Evolutionary conservation across 768 basidiomycete genomes (phyloP), one percentile per base, ranked within the genome.

Genomic region (Termitomyces eurrhizus): DNA sequence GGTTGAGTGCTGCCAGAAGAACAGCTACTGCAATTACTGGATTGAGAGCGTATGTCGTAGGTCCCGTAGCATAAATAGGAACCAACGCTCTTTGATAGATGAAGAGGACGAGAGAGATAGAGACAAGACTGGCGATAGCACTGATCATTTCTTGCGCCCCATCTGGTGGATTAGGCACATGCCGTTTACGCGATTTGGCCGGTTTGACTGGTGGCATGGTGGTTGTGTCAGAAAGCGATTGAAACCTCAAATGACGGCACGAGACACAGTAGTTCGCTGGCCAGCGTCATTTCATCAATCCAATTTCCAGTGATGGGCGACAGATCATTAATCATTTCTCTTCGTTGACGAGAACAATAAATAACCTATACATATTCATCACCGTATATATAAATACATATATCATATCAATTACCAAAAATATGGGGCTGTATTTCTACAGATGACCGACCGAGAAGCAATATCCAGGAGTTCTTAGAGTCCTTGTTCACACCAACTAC

Each of bases 31-130:
- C 59, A 29, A 76, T 63, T 16, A 76, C 64, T 53, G 73, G 68
- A 57, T 77, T 69, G 52, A 92, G 73, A 41, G 84, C 75, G 57
- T 78, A 75, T 0, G 73, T 74, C 1, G 86, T 83, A 0, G 88
- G 83, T 7, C 78, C 77, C 13, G 80, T 75, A 51, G 86, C 90
- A 69, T 91, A 92, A 3, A 92, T 73, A 16, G 91, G 91, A 57
- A 78, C 72, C n/a, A 93, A 67, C 9, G 83, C 78, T 37, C 83
- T 83, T 69, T 83, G 80, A 67, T 92, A 90, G 7, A 81, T 74
- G 64, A 83, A 85, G 18, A 85, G 75, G 57, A 83, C 76, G 36
- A 91, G 78, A 3, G 88, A 87, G 39, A 87, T 72, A 8, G 74
- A 51, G 29, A 63, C 33, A 32, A 67, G 46, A 37, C 61, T 51